A percentile compares a stretch with the other conserved stretches of the same genome.
phyloP scores from a whole-genome alignment of 2,329 filamentous ascomycete species.

The Aspergillus arachidicola region DNA sequence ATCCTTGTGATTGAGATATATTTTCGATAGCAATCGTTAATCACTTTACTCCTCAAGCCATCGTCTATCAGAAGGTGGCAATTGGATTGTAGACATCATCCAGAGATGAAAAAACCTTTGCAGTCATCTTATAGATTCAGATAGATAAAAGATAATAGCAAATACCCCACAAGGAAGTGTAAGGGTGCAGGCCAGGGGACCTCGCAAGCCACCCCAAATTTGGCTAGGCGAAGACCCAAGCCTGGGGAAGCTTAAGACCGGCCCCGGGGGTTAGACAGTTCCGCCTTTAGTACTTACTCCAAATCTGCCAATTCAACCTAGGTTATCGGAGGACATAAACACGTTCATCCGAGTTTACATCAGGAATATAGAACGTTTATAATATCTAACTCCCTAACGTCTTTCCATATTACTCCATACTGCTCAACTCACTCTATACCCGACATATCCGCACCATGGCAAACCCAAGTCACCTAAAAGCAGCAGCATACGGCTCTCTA shows the following conservation, averaged over 20 bases:
- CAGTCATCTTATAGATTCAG: background rate
- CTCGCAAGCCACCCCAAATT: background rate
- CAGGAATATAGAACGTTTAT: background rate
- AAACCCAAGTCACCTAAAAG: background rate
- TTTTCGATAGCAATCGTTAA: background rate
- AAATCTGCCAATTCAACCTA: background rate
- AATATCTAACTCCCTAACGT: background rate
- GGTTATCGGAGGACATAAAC: background rate
- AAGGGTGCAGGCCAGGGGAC: background rate
- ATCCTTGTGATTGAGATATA: too few relatives aligned
- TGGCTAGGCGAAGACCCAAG: background rate
- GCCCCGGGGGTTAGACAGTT: too few relatives aligned
- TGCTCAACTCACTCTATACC: background rate
- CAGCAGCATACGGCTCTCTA: background rate
- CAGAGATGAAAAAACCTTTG: background rate
- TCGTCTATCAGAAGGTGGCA: background rate
- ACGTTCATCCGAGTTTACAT: background rate
- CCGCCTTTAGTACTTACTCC: background rate
- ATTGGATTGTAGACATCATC: background rate
- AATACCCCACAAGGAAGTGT: background rate
- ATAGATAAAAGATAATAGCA: background rate
- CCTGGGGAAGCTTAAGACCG: background rate
- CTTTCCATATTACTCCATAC: background rate
- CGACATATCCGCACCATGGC: background rate
- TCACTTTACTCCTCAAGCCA: background rate